A percentile compares a stretch with the other conserved stretches of the same genome.
Evolutionary conservation across 2,329 filamentous ascomycete genomes (phyloP).

Genomic region (Phaeosphaeriaceae sp.): DNA sequence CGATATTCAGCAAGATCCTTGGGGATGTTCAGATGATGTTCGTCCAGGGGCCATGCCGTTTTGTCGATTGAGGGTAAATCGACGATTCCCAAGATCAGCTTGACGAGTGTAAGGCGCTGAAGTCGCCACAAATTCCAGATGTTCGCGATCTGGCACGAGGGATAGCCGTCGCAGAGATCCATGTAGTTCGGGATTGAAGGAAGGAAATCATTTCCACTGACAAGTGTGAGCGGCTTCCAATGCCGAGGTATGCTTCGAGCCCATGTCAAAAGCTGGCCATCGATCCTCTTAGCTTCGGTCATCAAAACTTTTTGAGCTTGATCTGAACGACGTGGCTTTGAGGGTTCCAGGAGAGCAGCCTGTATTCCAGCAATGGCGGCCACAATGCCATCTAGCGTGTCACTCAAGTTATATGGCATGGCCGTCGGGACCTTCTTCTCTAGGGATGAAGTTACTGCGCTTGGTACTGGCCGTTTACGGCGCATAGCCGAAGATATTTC

Average conservation of each 20-base stretch:
- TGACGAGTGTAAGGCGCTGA: neutral
- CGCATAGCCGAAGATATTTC: neutral
- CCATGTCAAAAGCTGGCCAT: neutral
- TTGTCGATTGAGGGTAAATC: neutral
- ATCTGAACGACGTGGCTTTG: neutral
- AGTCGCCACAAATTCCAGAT: neutral
- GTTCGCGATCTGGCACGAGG: neutral
- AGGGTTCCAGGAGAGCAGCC: too few relatives aligned
- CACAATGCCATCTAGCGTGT: neutral
- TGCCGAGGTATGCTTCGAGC: neutral
- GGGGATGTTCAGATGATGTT: neutral
- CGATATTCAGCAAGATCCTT: neutral
- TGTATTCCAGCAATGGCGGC: neutral
- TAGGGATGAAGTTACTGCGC: neutral
- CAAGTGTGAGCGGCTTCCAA: neutral
- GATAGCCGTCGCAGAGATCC: neutral
- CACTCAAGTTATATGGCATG: neutral
- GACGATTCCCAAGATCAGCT: neutral
- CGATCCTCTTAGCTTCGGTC: neutral
- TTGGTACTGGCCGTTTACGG: neutral
- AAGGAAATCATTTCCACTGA: neutral
- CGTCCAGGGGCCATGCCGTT: neutral
- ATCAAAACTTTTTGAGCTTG: neutral
- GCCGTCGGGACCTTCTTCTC: neutral
- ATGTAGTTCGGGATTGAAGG: neutral